Evolutionary conservation across 345 rosid genomes (phyloP), one percentile per base, ranked within the genome.

Genomic region (Nasturtium officinale): DNA sequence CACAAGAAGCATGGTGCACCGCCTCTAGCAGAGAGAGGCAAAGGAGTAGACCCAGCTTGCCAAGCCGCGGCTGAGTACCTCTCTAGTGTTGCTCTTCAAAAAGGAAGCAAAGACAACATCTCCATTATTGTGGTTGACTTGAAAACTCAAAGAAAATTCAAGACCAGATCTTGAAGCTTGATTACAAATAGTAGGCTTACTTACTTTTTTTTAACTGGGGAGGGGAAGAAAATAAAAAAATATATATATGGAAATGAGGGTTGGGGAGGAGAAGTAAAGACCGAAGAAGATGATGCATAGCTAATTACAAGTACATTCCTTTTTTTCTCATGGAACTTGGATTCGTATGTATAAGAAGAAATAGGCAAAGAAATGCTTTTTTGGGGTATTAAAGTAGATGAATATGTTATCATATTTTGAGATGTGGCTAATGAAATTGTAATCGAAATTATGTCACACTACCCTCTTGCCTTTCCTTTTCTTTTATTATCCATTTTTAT

Each of bases 41-140:
- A 83, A 58, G 88, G 79, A 18, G 32, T 71, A 0, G 96, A 95
- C 66, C 96, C 85, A 0, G 98, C 99, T 53, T 86, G 98, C 62
- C 96, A 90, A 81, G 89, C 93, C 2, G 99, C 99, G 2, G 97
- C 96, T 0, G 97, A 95, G 73, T 91, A 58, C 79, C 90, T 95
- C 17, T 86, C 94, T 0, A 83, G 74, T 67, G 86, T 91, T 15
- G 99, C 99, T 43, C 82, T 90, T 45, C 96, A 86, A 20, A 95
- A 88, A 65, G 99, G 97, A 67, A 91, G 92, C 84, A 90, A 89
- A 80, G 99, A 95, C 63, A 95, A 91, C 79, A 83, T 90, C 66
- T 86, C 90, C 7, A 85, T 95, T 20, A 69, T 91, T 1, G 96
- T 91, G 59, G 86, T 95, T 61, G 98, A 95, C 80, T 85, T 91